Base-by-base conservation (phyloP, 352 stramenopile species). In the Aphanomyces cochlioides region DNA sequence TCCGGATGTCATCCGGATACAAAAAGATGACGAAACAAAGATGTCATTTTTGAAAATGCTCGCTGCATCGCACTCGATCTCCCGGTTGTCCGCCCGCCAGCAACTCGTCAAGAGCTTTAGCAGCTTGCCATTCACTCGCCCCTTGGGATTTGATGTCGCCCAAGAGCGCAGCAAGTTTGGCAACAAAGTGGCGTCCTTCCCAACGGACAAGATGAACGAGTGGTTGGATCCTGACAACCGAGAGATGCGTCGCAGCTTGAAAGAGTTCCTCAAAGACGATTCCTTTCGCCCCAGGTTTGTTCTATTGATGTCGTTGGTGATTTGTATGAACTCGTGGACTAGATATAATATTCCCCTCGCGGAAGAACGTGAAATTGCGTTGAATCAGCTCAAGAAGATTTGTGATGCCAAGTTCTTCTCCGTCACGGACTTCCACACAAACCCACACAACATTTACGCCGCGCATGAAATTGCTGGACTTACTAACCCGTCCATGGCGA, bases 341-440 rank as follows among this genome's bases (percentile, higher is more conserved):
- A 58, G 50, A 7, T 70, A 70, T 45, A 70, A 70, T 39, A 70
- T 70, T 28, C 64, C 64, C 15, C 54, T 70, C 3, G 64, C 64
- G 13, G 64, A 70, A 61, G 64, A 70, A 34, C 64, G 64, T 21
- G 64, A 70, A 53, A 70, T 70, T 45, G 64, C 64, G 38, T 36
- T 70, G 64, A 34, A 15, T 5, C 64, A 70, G 34, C 38, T 70
- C 8, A 63, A 70, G 64, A 70, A 61, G 54, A 70, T 70, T 17
- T 70, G 64, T 34, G 64, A 70, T 34, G 64, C 37, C 15, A 70
- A 70, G 54, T 70, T 70, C 47, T 70, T 70, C 54, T 70, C 64
- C n/a, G 64, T 70, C 47, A 70, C 59, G 47, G 64, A 70, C 39
- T 70, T 70, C 64, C 64, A 70, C 64, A 70, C 64, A 28, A 70